These are phyloP conservation scores for Vigna angularis DNA, from an alignment of 306 rosid species.

Conservation along the genomic window DNA sequence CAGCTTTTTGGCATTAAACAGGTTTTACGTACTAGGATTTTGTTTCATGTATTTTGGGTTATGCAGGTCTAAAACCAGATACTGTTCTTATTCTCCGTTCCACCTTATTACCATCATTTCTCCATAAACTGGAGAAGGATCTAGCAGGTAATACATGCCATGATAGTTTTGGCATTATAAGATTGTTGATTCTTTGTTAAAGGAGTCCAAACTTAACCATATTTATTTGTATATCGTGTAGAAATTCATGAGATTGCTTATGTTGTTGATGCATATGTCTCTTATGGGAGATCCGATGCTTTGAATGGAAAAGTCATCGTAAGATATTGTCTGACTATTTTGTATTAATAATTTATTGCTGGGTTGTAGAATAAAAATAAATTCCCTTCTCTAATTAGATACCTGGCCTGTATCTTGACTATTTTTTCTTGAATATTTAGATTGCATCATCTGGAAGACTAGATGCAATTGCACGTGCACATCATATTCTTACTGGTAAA, in stretches of 20 bases:
- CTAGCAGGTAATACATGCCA: conserved; percentile 61
- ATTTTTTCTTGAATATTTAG: conserved; percentile 53
- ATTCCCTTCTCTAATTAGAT: conserved; percentile 31
- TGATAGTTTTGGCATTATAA: conserved; percentile 38
- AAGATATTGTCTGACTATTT: conserved; percentile 41
- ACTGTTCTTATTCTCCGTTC: conserved; percentile 67
- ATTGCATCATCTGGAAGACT: conserved; percentile 76
- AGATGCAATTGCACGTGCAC: conserved; percentile 74
- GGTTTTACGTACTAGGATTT: conserved; percentile 38
- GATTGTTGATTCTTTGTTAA: conserved; percentile 39
- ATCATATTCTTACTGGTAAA: conserved; percentile 80
- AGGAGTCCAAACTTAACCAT: conserved; percentile 34
- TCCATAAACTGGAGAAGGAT: conserved; percentile 60
- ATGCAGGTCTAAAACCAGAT: conserved; percentile 73
- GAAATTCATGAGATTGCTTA: conserved; percentile 55
- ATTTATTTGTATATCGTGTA: conserved; percentile 55
- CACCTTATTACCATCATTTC: conserved; percentile 55
- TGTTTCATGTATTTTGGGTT: conserved; percentile 42
- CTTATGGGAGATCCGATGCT: conserved; percentile 69
- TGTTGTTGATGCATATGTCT: conserved; percentile 71
- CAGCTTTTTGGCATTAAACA: conserved; percentile 40
- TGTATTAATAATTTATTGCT: conserved; percentile 21
- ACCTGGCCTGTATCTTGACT: conserved; percentile 38
- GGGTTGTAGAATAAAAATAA: conserved; percentile 20
- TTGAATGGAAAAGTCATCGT: conserved; percentile 75